These are phyloP conservation scores for Nicotiana attenuata DNA, from an alignment of 257 asterid species.

Conservation along the genomic window DNA sequence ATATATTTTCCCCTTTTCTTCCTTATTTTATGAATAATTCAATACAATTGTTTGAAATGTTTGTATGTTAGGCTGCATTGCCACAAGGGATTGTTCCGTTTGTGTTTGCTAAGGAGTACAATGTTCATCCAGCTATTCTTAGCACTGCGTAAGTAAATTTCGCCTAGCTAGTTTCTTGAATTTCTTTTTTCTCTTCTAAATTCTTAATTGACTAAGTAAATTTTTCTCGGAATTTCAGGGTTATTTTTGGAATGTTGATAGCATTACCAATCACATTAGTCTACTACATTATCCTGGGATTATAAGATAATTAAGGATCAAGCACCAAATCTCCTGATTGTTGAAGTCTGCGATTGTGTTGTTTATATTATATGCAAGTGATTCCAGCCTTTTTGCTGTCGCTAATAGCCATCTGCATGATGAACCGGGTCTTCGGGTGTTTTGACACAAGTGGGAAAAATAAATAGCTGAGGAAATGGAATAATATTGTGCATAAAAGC, in stretches of 20 bases:
- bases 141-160: constrained; percentile 21
- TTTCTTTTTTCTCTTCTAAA: not conserved
- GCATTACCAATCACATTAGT: constrained; percentile 59
- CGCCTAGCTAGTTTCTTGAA: not conserved
- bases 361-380: too few species aligned
- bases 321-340: not conserved
- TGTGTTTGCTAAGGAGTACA: constrained; percentile 29
- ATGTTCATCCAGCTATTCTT: constrained; percentile 29
- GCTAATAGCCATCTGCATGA: not conserved
- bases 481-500: not conserved
- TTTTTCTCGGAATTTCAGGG: constrained; percentile 24
- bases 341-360: too few species aligned
- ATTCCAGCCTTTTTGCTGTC: too few species aligned
- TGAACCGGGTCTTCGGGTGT: not conserved
- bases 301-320: constrained; percentile 8
- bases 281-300: constrained; percentile 53
- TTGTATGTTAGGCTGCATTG: constrained; percentile 22
- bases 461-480: not conserved
- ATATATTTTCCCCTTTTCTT: not conserved
- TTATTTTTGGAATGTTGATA: constrained; percentile 59
- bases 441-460: not conserved
- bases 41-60: not conserved
- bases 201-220: not conserved
- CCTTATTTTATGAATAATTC: not conserved
- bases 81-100: constrained; percentile 34